These are phyloP conservation scores for Curvularia sp. DNA, from an alignment of 2,329 filamentous ascomycete species.

Conservation along the genomic window DNA sequence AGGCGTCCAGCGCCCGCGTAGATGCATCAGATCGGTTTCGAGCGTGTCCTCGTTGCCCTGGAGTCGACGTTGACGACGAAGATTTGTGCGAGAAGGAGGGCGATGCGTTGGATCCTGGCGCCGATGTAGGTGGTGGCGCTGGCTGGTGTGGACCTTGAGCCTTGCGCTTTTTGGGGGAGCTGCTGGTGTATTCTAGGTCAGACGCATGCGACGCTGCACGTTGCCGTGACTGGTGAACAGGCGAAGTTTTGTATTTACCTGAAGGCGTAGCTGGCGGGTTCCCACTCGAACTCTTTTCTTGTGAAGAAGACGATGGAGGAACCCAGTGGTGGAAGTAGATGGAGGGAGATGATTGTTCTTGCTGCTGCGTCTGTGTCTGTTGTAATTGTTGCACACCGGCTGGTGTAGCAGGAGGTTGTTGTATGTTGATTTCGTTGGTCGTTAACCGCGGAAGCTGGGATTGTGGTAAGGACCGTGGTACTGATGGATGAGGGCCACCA, in stretches of 20 bases:
- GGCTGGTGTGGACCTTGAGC: slow-evolving; percentile 63
- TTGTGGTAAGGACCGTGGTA: slow-evolving; percentile 55
- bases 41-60: slow-evolving; percentile 66
- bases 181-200: slow-evolving; percentile 70
- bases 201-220: slow-evolving; percentile 60
- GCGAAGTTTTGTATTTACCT: slow-evolving; percentile 61
- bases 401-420: slow-evolving; percentile 54
- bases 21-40: slow-evolving; percentile 71
- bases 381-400: slow-evolving; percentile 52
- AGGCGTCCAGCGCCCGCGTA: slow-evolving; percentile 43
- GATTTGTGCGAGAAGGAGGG: slow-evolving; percentile 64
- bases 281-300: slow-evolving; percentile 60
- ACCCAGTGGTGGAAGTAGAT: slow-evolving; percentile 96
- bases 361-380: slow-evolving; percentile 61
- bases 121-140: slow-evolving; percentile 59
- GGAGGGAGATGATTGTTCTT: slow-evolving; percentile 71
- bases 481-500: slow-evolving; percentile 49
- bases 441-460: slow-evolving; percentile 59
- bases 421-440: slow-evolving; percentile 60
- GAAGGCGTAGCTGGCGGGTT: slow-evolving; percentile 76
- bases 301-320: slow-evolving; percentile 68
- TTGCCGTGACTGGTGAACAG: slow-evolving; percentile 50
- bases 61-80: slow-evolving; percentile 61
- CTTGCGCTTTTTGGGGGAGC: slow-evolving; percentile 87
- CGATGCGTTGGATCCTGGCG: slow-evolving; percentile 56